Base-by-base conservation (phyloP, 257 asterid genomes). In the Cynanchum wilfordii region DNA sequence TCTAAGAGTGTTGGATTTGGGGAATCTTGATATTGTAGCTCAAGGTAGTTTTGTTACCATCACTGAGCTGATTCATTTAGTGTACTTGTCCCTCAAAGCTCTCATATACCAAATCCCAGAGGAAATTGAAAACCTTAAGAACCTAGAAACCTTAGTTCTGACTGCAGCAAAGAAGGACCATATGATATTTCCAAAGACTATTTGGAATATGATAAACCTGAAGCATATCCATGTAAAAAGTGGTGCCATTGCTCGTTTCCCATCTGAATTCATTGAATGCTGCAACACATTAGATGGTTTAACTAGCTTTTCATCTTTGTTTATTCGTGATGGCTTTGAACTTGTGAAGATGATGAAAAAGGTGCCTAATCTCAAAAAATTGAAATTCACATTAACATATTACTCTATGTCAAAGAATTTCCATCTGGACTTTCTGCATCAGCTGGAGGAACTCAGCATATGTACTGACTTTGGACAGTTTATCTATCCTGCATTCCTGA, bases 1-100 rank as follows among this genome's bases (percentile, higher is more conserved):
- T 10, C 71, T 67, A 3, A 45, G 36, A 24, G 71, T 67, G 38
- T 22, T 67, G 71, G 71, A 66, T 44, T 45, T 67, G 42, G 57
- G 36, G 7, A 15, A 13, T 15, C 44, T 60, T 30, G 22, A 27
- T 30, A 60, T 60, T 29, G 44, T 29, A 22, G 42, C 44, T 19
- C 24, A 60, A 29, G 66, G 3, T 22, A 22, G 40, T 60, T 60
- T 60, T 29, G 24, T 29, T 22, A 29, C 22, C 24, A 29, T 60
- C 2, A 27, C 66, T 12, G 22, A 30, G 44, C 12, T 60, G 19
- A 11, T 60, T 60, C 44, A 60, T 60, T 60, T 29, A 29, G 33
- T 20, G 44, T 60, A 30, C 66, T 7, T 60, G 44, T 60, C 17
- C 63, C 63, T 22, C 4, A 2, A 16, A 51, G 33, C 33, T 11